These are phyloP conservation scores for Mycena vitilis DNA, from an alignment of 768 basidiomycete genomes.

Conservation along the genomic window DNA sequence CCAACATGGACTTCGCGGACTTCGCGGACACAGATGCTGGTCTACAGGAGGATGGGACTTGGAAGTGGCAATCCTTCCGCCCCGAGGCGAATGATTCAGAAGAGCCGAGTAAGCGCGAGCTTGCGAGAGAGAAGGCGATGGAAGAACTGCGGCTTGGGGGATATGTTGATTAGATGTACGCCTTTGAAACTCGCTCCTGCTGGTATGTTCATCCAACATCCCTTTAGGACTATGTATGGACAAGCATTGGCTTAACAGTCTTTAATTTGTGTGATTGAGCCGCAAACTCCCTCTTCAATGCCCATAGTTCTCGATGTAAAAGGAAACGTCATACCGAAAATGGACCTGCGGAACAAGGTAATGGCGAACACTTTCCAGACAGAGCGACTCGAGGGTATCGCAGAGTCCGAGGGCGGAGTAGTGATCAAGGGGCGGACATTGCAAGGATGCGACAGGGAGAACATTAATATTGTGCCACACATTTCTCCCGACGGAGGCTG, in stretches of 20 bases:
- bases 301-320: too few species aligned
- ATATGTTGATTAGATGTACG: background rate
- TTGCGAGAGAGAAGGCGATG: too few species aligned
- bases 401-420: slow-evolving; percentile 20
- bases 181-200: too few species aligned
- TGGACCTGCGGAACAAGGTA: background rate
- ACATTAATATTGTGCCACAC: slow-evolving; percentile 25
- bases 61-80: slow-evolving; percentile 13
- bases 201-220: too few species aligned
- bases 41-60: slow-evolving; percentile 17
- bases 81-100: background rate
- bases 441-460: slow-evolving; percentile 16
- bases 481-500: slow-evolving; percentile 6
- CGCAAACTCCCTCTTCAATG: too few species aligned
- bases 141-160: background rate
- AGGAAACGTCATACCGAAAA: background rate
- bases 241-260: too few species aligned
- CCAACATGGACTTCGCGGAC: slow-evolving; percentile 20
- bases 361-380: background rate
- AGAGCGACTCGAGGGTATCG: background rate
- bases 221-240: too few species aligned
- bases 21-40: slow-evolving; percentile 23
- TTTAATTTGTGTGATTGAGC: too few species aligned
- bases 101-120: too few species aligned
- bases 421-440: slow-evolving; percentile 10